Evolutionary conservation across 2,329 filamentous ascomycete genomes (phyloP).

Genomic region (Fusarium agapanthi): DNA sequence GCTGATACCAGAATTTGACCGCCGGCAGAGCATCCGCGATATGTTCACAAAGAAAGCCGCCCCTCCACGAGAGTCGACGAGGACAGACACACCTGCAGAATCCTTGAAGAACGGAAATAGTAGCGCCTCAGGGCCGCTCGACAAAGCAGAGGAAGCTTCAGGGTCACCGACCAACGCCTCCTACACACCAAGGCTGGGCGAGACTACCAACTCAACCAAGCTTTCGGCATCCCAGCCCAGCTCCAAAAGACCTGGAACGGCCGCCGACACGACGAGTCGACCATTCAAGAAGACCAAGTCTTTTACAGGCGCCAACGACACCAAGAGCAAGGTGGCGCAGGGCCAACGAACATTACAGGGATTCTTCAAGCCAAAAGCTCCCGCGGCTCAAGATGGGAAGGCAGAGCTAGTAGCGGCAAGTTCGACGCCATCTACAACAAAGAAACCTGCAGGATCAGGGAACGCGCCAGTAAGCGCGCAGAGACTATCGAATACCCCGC

Average conservation of each 20-base stretch:
- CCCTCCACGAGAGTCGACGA: slow-evolving; percentile 2
- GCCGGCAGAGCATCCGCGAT: slow-evolving; percentile 84
- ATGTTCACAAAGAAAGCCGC: slow-evolving; percentile 74
- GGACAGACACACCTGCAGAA: background rate
- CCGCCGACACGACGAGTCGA: slow-evolving; percentile 4
- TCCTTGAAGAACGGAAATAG: background rate
- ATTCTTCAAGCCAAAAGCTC: slow-evolving; percentile 73
- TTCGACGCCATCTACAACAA: slow-evolving; percentile 25
- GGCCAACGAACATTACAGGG: slow-evolving; percentile 72
- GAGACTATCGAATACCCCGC: background rate
- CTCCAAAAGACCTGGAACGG: slow-evolving; percentile 30
- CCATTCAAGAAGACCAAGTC: slow-evolving; percentile 42
- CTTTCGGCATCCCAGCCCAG: background rate
- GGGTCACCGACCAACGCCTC: background rate
- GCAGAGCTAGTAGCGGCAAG: background rate
- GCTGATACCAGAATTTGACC: slow-evolving; percentile 87
- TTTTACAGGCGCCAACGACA: slow-evolving; percentile 25
- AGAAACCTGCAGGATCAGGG: slow-evolving; percentile 8
- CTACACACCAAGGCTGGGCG: background rate
- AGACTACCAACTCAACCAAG: background rate
- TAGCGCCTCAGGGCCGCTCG: background rate
- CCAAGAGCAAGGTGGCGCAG: slow-evolving; percentile 46
- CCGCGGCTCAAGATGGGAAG: slow-evolving; percentile 16
- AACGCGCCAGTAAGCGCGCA: background rate
- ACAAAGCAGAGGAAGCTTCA: background rate